These are phyloP conservation scores for Axilococcus clingmanii DNA, from an alignment of 139 green algal genomes.

Conservation along the genomic window DNA sequence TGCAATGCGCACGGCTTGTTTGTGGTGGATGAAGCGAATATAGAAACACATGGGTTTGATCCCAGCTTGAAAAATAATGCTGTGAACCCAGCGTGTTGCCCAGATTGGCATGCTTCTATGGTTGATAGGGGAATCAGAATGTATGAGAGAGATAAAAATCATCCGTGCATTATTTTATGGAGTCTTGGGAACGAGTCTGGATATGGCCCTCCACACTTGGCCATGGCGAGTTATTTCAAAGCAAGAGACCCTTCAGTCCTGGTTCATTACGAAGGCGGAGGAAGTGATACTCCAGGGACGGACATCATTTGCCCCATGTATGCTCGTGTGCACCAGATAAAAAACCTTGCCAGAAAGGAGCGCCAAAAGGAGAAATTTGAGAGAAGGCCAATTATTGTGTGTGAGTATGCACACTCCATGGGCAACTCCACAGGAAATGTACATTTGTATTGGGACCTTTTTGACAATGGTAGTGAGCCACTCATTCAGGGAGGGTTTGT, in stretches of 20 bases:
- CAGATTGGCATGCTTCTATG: conserved; percentile 60
- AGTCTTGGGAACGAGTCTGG: conserved; percentile 89
- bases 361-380: conserved; percentile 18
- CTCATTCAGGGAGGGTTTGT: conserved; percentile 89
- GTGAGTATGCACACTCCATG: conserved; percentile 96
- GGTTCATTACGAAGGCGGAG: conserved; percentile 64
- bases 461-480: conserved; percentile 39
- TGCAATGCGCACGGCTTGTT: conserved; percentile 82
- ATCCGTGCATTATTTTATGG: conserved; percentile 84
- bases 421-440: conserved; percentile 94
- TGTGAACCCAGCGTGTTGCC: conserved; percentile 52
- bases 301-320: conserved; percentile 98
- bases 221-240: conserved; percentile 50
- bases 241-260: conserved; percentile 26
- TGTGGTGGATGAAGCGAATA: conserved; percentile 91
- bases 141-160: conserved; percentile 84
- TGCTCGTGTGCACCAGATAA: conserved; percentile 47
- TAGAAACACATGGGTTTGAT: conserved; percentile 98
- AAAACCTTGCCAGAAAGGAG: conserved; percentile 17
- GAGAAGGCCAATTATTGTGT: conserved; percentile 81
- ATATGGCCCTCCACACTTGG: conserved; percentile 62
- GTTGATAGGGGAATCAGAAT: conserved; percentile 66
- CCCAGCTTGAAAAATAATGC: conserved; percentile 52
- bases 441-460: conserved; percentile 78
- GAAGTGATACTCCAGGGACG: conserved; percentile 69